Percentiles rank a stretch among this genome's conserved stretches.
Evolutionary conservation across 129 eudicot genomes (phyloP).

Genomic region (Escallonia rubra): DNA sequence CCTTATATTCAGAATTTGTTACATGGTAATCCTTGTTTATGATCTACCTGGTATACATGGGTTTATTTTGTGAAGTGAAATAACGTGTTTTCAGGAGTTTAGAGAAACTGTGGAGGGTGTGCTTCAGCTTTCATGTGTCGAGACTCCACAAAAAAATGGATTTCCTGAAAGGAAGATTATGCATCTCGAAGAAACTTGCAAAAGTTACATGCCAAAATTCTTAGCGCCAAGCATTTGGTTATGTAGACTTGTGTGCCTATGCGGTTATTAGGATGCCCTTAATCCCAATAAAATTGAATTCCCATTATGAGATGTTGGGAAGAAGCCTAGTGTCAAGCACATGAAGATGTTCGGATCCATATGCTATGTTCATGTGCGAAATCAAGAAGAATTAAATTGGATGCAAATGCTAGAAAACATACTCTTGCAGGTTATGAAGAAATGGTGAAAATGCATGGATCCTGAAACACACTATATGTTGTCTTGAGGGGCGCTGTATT

Average conservation of each 20-base stretch:
- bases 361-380: not conserved
- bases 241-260: not conserved
- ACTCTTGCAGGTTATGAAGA: not conserved
- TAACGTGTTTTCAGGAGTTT: not conserved
- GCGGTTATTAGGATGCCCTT: constrained; percentile 1
- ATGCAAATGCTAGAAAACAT: not conserved
- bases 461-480: not conserved
- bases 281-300: not conserved
- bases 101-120: not conserved
- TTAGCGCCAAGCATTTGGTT: not conserved
- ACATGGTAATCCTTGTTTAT: not conserved
- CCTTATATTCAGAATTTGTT: too few species aligned
- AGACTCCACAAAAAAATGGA: not conserved
- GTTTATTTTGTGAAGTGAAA: not conserved
- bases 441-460: not conserved
- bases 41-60: not conserved
- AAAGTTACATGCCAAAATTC: constrained; percentile 1
- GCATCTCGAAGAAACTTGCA: not conserved
- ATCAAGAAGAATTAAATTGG: not conserved
- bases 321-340: not conserved
- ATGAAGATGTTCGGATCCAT: constrained; percentile 7
- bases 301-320: not conserved
- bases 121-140: not conserved
- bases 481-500: too few species aligned
- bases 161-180: not conserved